A percentile compares a stretch with the other conserved stretches of the same genome.
These are phyloP conservation scores for Magnaporthiopsis rhizophila DNA, from an alignment of 2,329 filamentous ascomycete species.

Conservation along the genomic window DNA sequence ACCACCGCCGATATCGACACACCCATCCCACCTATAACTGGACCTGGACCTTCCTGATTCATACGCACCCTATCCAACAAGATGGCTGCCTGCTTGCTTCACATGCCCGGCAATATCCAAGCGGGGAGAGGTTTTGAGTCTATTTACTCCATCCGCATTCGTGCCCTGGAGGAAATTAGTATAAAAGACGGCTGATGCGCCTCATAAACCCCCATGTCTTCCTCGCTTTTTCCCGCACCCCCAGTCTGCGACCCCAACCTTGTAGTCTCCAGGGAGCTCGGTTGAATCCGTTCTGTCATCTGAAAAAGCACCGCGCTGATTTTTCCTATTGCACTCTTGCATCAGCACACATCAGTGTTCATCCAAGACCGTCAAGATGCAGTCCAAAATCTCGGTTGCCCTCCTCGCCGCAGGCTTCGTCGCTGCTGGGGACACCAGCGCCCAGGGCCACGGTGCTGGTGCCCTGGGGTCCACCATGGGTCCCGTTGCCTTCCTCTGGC, in stretches of 20 bases:
- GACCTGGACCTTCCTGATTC: neutral
- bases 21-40: neutral
- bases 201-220: neutral
- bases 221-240: neutral
- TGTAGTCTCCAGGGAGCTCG: neutral
- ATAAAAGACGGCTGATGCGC: neutral
- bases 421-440: neutral
- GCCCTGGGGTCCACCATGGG: conserved; percentile 34
- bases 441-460: conserved; percentile 15
- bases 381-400: conserved; percentile 28
- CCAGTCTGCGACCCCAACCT: neutral
- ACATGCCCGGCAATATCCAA: neutral
- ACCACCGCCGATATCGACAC: too few species aligned
- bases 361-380: conserved; percentile 22
- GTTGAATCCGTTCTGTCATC: neutral
- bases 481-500: conserved; percentile 48
- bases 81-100: neutral
- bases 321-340: neutral
- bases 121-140: neutral
- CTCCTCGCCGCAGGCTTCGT: conserved; percentile 3
- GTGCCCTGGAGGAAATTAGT: neutral
- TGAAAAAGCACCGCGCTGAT: neutral
- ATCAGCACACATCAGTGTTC: neutral
- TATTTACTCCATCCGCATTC: neutral
- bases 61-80: neutral